Evolutionary conservation across 768 basidiomycete genomes (phyloP).

Genomic region (Bullera alba): DNA sequence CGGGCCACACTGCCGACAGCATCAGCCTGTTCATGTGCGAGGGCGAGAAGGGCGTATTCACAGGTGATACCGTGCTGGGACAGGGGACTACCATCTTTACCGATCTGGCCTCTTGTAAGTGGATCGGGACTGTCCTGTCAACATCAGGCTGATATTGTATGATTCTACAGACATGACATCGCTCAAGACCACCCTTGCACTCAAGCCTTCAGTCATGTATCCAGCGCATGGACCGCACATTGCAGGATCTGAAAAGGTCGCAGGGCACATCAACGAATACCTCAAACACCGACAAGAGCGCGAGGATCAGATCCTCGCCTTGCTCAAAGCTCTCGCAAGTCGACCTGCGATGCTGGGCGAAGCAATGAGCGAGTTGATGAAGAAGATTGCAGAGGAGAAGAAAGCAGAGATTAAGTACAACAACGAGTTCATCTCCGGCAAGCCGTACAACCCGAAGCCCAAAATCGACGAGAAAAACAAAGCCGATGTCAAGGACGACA

Average conservation of each 20-base stretch:
- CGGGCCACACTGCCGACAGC: constrained; percentile 86
- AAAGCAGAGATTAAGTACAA: constrained; percentile 1
- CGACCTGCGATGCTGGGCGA: not conserved
- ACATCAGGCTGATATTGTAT: not conserved
- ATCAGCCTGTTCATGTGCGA: constrained; percentile 63
- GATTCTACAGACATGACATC: constrained; percentile 36
- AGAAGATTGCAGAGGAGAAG: constrained; percentile 4
- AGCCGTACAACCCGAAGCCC: constrained; percentile 7
- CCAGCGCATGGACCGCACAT: constrained; percentile 85
- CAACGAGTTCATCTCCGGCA: constrained; percentile 12
- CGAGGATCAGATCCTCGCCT: constrained; percentile 64
- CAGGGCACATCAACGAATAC: constrained; percentile 60
- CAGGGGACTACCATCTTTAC: constrained; percentile 85
- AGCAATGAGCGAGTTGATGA: not conserved
- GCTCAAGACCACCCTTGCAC: constrained; percentile 30
- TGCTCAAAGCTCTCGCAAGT: constrained; percentile 8
- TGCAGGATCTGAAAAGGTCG: constrained; percentile 49
- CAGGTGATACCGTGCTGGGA: constrained; percentile 84
- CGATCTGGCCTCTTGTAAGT: constrained; percentile 59
- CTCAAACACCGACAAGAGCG: constrained; percentile 73
- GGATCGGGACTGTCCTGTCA: not conserved
- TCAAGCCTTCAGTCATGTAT: constrained; percentile 53
- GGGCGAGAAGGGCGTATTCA: constrained; percentile 68
- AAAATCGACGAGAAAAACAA: constrained; percentile 1
- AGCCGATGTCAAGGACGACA: constrained; percentile 2